Evolutionary conservation across 202 grass and related monocot species (phyloP).

Genomic region (Saccharum hybrid): DNA sequence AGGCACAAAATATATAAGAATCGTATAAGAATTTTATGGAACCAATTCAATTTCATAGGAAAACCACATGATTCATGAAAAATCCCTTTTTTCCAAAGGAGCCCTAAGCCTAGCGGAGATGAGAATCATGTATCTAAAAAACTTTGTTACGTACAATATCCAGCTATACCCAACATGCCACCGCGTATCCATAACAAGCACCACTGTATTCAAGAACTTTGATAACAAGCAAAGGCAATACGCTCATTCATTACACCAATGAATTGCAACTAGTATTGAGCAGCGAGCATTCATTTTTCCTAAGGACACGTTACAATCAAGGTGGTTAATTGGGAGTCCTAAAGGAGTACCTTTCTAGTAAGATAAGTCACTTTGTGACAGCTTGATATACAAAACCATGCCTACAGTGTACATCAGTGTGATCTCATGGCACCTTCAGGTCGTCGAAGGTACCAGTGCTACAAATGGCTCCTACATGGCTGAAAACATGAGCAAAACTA

Average conservation of each 20-base stretch:
- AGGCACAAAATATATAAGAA: too few species aligned
- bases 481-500: slow-evolving; percentile 11
- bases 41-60: too few species aligned
- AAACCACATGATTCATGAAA: too few species aligned
- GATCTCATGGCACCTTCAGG: slow-evolving; percentile 35
- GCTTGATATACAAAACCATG: slow-evolving; percentile 20
- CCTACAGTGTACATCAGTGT: slow-evolving; percentile 29
- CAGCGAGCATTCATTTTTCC: slow-evolving; percentile 25
- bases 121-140: too few species aligned
- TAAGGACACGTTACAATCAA: neutral
- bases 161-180: neutral
- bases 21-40: too few species aligned
- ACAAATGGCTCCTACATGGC: slow-evolving; percentile 22
- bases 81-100: too few species aligned
- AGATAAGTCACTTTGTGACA: neutral
- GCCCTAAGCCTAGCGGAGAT: too few species aligned
- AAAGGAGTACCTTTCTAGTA: neutral
- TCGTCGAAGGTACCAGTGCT: neutral
- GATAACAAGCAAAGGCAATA: neutral
- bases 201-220: neutral
- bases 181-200: neutral
- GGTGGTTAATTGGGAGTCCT: neutral
- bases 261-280: neutral
- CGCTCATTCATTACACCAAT: neutral
- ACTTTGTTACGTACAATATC: neutral